These are phyloP conservation scores for Davidsoniella virescens DNA, from an alignment of 2,329 filamentous ascomycete species.

Conservation along the genomic window DNA sequence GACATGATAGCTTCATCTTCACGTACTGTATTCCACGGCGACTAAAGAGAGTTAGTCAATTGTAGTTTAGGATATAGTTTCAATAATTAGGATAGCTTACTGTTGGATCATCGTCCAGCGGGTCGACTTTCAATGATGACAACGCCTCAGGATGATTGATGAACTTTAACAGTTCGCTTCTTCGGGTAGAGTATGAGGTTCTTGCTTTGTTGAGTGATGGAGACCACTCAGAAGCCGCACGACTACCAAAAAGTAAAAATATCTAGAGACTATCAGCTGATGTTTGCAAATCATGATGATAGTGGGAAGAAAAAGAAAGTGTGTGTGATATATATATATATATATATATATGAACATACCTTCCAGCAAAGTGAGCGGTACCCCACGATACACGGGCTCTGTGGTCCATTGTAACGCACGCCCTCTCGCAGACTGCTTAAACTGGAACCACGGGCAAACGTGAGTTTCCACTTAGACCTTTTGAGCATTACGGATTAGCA, in stretches of 20 bases:
- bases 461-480: slow-evolving; percentile 45
- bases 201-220: slow-evolving; percentile 51
- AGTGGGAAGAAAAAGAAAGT: not conserved
- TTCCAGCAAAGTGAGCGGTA: slow-evolving; percentile 89
- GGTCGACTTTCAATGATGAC: slow-evolving; percentile 54
- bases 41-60: slow-evolving; percentile 32
- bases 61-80: not conserved
- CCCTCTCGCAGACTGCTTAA: slow-evolving; percentile 46
- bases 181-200: slow-evolving; percentile 54
- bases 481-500: not conserved
- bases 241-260: slow-evolving; percentile 62
- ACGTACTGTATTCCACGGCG: slow-evolving; percentile 77
- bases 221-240: slow-evolving; percentile 51
- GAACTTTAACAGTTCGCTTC: slow-evolving; percentile 61
- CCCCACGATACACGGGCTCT: slow-evolving; percentile 51
- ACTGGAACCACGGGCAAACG: slow-evolving; percentile 39
- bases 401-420: slow-evolving; percentile 41
- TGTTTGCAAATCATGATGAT: not conserved
- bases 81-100: slow-evolving; percentile 21
- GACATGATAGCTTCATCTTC: slow-evolving; percentile 68
- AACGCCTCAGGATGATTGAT: slow-evolving; percentile 75
- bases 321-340: too few species aligned
- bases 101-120: slow-evolving; percentile 62
- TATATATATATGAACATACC: slow-evolving; percentile 25
- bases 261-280: slow-evolving; percentile 30